Base-by-base conservation (phyloP, 1,139 yeast species). In the Yamadazyma mexicana region DNA sequence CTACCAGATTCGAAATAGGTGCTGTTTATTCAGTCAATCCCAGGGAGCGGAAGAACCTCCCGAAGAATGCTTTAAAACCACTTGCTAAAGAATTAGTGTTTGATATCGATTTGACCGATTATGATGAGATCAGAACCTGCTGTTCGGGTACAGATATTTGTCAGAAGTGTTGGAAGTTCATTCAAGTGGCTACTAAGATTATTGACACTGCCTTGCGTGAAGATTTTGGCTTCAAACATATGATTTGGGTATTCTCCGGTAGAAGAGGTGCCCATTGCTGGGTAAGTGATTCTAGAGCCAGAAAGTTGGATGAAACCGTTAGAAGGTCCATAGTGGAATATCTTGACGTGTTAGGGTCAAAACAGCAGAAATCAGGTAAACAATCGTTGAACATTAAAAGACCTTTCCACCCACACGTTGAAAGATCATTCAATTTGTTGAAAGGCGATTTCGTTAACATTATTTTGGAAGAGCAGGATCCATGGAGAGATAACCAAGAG, bases 201-300 rank as follows among this genome's bases (percentile, higher is more conserved):
- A 67, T 94, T 44, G 89, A 87, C 43, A 56, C 64, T 1, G 84
- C 95, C 0, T 68, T 92, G 41, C 68, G 79, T 40, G 87, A 88
- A 37, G 98, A 92, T 61, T 92, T 94, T 64, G 98, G 97, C 0
- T 91, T 88, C 61, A 67, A 81, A 41, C 83, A 88, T 59, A 69
- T 89, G 56, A 69, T 92, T 34, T 92, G 98, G 98, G 96, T 92
- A 2, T 92, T 88, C 58, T 88, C 97, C 0, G 99, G 99, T 35
- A 83, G 99, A 70, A 86, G 99, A 75, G 99, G 99, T 61, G 96
- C 95, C 18, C 99, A 92, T 72, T 95, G 98, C 52, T 92, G 99
- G 99, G 76, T 92, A 18, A 87, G 96, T 61, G 98, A 94, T 58
- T 64, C 77, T 39, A 69, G 91, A 37, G 96, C 97, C 0, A 70